Conservation (phyloP, 306 rosid species). For the Corylus heterophylla region DNA sequence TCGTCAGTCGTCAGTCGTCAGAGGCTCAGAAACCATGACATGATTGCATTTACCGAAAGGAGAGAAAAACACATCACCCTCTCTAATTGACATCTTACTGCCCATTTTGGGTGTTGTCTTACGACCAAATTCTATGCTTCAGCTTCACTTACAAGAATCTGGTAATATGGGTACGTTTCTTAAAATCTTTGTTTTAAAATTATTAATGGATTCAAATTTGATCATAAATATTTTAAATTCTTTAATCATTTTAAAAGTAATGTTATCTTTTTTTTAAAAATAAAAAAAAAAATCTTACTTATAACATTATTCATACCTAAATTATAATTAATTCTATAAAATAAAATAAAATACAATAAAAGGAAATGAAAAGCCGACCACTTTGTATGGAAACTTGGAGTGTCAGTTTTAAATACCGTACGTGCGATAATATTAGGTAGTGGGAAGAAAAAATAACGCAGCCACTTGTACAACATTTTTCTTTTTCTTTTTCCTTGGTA, state of each 20-base stretch:
- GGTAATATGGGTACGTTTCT: neutral
- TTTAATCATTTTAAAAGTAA: too few relatives aligned
- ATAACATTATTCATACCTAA: too few relatives aligned
- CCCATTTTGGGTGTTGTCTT: neutral
- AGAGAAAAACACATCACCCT: conserved; percentile 13
- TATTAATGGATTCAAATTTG: too few relatives aligned
- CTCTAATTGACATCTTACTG: neutral
- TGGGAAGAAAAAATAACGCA: neutral
- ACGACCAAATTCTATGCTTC: neutral
- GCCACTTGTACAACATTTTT: neutral
- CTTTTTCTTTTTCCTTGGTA: neutral
- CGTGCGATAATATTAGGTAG: neutral
- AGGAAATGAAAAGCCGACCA: too few relatives aligned
- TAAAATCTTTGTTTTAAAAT: too few relatives aligned
- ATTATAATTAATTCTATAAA: too few relatives aligned
- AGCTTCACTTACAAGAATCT: neutral
- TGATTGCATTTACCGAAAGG: conserved; percentile 13
- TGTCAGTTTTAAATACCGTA: neutral
- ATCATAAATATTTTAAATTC: too few relatives aligned
- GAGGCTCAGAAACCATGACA: conserved; percentile 16
- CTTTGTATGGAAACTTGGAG: too few relatives aligned
- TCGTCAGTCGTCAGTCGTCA: conserved; percentile 6
- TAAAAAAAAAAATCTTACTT: too few relatives aligned
- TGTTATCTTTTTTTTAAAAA: too few relatives aligned
- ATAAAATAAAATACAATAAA: too few relatives aligned